Evolutionary conservation across 345 rosid genomes (phyloP).

Genomic region (Limnanthes douglasii): DNA sequence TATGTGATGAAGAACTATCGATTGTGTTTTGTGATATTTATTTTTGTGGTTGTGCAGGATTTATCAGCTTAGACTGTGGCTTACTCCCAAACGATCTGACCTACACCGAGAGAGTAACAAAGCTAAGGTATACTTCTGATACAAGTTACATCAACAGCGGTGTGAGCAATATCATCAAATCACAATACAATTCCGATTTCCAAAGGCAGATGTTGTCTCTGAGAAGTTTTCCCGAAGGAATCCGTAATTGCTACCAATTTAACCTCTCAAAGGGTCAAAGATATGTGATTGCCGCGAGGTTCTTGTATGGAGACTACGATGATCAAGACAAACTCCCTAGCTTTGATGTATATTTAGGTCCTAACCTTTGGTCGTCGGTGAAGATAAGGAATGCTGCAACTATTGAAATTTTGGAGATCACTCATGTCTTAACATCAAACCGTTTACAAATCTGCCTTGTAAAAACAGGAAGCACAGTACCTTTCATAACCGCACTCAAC

Average conservation of each 20-base stretch:
- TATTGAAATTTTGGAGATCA: conserved; percentile 5
- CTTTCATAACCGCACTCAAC: conserved; percentile 12
- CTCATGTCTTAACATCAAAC: conserved; percentile 12
- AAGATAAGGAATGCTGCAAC: background rate
- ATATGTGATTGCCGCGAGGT: conserved; percentile 15
- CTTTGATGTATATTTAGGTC: conserved; percentile 16
- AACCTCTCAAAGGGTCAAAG: conserved; percentile 7
- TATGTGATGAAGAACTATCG: no score
- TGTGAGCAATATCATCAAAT: conserved; percentile 5
- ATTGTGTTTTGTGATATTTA: background rate
- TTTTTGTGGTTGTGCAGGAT: conserved; percentile 13
- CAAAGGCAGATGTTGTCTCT: conserved; percentile 9
- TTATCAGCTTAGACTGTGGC: conserved; percentile 16
- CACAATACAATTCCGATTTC: background rate
- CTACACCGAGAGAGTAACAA: conserved; percentile 9
- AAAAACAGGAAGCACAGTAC: conserved; percentile 6
- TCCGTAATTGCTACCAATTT: conserved; percentile 19
- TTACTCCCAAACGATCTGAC: conserved; percentile 4
- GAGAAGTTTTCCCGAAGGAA: conserved; percentile 18
- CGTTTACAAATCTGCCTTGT: conserved; percentile 15
- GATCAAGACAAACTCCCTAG: conserved; percentile 5
- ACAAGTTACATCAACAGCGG: conserved; percentile 12
- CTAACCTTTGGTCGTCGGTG: conserved; percentile 17
- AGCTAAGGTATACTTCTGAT: conserved; percentile 12
- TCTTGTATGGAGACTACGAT: conserved; percentile 19